Conservation (phyloP, 2,329 filamentous ascomycete genomes). For the Madurella mycetomatis region DNA sequence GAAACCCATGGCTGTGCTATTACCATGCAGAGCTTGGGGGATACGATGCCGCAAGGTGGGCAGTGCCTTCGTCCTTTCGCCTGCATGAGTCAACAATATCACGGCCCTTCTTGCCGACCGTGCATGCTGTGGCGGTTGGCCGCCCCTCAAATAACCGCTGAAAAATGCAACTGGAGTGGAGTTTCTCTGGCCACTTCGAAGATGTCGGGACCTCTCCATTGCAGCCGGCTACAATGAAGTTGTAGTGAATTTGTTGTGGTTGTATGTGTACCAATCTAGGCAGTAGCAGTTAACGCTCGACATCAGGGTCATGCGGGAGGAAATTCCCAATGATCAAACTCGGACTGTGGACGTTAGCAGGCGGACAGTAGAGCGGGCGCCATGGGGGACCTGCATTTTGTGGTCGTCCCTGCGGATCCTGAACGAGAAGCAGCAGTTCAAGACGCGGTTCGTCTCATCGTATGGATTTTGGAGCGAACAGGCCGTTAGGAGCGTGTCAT, state of each 20-base stretch:
- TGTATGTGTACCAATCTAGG: neutral
- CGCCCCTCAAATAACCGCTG: too few relatives aligned
- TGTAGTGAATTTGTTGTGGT: neutral
- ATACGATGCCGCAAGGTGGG: neutral
- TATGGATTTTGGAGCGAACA: slow-evolving; percentile 84
- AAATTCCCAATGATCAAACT: slow-evolving; percentile 97
- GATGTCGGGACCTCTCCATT: too few relatives aligned
- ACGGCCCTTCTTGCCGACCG: neutral
- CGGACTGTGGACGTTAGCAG: slow-evolving; percentile 54
- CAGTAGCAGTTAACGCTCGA: neutral
- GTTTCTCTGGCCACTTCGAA: too few relatives aligned
- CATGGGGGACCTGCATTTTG: slow-evolving; percentile 69
- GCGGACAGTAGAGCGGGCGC: neutral
- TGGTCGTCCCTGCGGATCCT: slow-evolving; percentile 92
- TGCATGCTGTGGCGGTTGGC: neutral
- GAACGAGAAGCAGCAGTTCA: slow-evolving; percentile 96
- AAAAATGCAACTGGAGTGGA: too few relatives aligned
- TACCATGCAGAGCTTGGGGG: neutral
- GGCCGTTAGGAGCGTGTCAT: slow-evolving; percentile 92
- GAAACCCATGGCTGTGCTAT: neutral
- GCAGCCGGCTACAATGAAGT: neutral
- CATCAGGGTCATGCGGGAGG: slow-evolving; percentile 70
- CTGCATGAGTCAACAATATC: neutral
- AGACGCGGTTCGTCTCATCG: slow-evolving; percentile 62
- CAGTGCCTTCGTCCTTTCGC: neutral